Base-by-base conservation (phyloP, 208 protist species). In the Leishmania tarentolae region DNA sequence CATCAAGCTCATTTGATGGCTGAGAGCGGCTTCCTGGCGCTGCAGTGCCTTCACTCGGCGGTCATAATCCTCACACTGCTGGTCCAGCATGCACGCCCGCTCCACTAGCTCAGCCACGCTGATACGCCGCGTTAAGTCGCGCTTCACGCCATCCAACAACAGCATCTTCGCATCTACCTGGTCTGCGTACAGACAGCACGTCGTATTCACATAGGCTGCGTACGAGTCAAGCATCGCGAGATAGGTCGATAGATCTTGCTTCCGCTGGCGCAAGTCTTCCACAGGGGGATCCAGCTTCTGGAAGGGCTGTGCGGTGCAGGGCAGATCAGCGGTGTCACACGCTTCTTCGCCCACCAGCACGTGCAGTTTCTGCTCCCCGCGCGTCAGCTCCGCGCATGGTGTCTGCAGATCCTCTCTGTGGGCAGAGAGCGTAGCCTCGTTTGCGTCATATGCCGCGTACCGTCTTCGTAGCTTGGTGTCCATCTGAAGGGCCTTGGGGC, bases 351-450 rank as follows among this genome's bases (percentile, higher is more conserved):
- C n/a, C 57, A 46, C 59, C n/a, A 40, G 70, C 2, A 31, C 47
- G 3, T 40, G 42, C 35, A 73, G 78, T 59, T 42, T 31, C 71
- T 71, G 44, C 70, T 63, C 71, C 78, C 59, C 61, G 1, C 37
- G 42, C 71, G 31, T 71, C 56, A 77, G 57, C 21, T 76, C 78
- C 72, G 78, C 65, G 78, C 71, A 71, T 17, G 71, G 46, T 56
- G 40, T 50, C 68, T 76, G 57, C 71, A 72, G 57, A 46, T 56
- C 44, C 46, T 61, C 44, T 13, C 56, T 59, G 57, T 37, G 47
- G 4, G 46, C 35, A 61, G 50, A 35, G 46, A 74, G 66, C 0
- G 28, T 21, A 42, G 76, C 76, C 37, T 73, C 50, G n/a, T 40
- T 42, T 31, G 31, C 31, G 6, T 50, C 35, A 52, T 24, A 61